These are phyloP conservation scores for Wallacemonas sp. DNA, from an alignment of 208 protist species.

Conservation along the genomic window DNA sequence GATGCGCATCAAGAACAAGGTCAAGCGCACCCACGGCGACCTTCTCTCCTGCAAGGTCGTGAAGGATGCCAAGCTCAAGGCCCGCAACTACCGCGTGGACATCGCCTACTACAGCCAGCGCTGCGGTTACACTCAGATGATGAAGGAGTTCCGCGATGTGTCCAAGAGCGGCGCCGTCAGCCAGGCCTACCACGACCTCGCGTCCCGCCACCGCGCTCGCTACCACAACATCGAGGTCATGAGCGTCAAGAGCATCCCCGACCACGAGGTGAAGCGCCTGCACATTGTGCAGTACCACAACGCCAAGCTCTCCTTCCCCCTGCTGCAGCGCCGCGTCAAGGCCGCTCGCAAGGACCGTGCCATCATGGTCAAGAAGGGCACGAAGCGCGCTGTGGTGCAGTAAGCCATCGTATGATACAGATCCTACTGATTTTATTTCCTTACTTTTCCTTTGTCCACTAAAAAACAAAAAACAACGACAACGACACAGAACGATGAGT, in stretches of 20 bases:
- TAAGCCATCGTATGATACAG: conserved; percentile 25
- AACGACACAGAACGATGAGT: not conserved
- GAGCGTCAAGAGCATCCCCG: conserved; percentile 87
- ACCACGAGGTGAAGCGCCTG: conserved; percentile 80
- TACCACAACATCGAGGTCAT: conserved; percentile 97
- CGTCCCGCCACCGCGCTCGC: conserved; percentile 96
- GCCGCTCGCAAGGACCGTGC: conserved; percentile 79
- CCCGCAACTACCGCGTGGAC: conserved; percentile 99
- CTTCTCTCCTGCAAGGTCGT: conserved; percentile 93
- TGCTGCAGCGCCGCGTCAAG: conserved; percentile 90
- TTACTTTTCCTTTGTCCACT: conserved; percentile 10
- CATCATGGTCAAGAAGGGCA: conserved; percentile 84
- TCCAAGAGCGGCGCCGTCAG: conserved; percentile 95
- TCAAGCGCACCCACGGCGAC: conserved; percentile 99
- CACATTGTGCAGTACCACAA: conserved; percentile 94
- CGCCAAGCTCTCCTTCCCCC: conserved; percentile 94
- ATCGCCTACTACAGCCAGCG: conserved; percentile 98
- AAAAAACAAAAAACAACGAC: conserved; percentile 39
- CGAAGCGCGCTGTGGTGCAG: conserved; percentile 77
- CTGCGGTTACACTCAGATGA: conserved; percentile 98
- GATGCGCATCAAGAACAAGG: conserved; percentile 96
- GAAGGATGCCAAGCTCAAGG: conserved; percentile 94
- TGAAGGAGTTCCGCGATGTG: conserved; percentile 99
- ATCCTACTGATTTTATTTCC: not conserved
- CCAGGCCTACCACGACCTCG: conserved; percentile 98